Evolutionary conservation across 192 early-diverging fungal species (phyloP), one percentile per base, ranked within the genome.

Genomic region (Funneliformis mosseae): DNA sequence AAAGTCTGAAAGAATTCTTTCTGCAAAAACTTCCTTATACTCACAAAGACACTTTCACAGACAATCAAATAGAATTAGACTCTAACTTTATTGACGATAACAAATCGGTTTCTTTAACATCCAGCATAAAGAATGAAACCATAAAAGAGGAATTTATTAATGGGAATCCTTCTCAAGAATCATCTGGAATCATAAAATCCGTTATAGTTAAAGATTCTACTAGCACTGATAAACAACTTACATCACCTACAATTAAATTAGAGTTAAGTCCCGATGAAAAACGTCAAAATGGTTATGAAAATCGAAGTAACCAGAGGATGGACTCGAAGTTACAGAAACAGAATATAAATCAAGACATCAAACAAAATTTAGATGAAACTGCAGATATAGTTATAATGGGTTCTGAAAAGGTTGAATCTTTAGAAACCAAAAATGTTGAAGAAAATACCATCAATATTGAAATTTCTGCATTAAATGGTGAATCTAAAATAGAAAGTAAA

Each of bases 1-100:
- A 77, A 64, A 77, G 76, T 77, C 41, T 77, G 12, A 77, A 77
- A n/a, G 59, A 77, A 28, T 77, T 63, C 25, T 77, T 77, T 43
- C 25, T 61, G 41, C 43, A 77, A 23, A 61, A 77, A 41, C 76
- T 64, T 25, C 60, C 76, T 43, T 63, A 63, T 64, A 27, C n/a
- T 23, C 41, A 74, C 9, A 74, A 27, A 74, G 72, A 74, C 72
- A 74, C 18, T 43, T 74, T 43, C n/a, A 70, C 23, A n/a, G 68
- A 38, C 33, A 41, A 42, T 39, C 28, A 18, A 28, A 41, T 39
- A 41, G 21, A 18, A 42, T 43, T 42, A 42, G 33, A 70, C 18
- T 42, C 38, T 42, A 70, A 70, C 21, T 33, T 33, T 42, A 43
- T 12, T 70, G 38, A 70, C 42, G 6, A 66, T 28, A 66, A 55